Evolutionary conservation across 371 early-diverging fungal genomes (phyloP).

Genomic region (Batrachochytrium dendrobatidis): DNA sequence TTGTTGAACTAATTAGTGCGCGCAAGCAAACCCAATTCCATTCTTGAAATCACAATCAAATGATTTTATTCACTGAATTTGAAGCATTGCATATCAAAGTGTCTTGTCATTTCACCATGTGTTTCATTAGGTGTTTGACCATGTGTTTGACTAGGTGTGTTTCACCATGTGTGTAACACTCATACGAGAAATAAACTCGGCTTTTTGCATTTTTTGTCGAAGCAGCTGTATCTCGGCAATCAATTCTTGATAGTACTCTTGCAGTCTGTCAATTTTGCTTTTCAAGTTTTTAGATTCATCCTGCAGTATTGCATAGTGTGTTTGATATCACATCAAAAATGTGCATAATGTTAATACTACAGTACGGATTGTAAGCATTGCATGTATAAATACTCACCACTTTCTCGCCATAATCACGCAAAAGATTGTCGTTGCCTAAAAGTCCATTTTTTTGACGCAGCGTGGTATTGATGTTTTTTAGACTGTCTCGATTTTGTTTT

Average conservation of each 20-base stretch:
- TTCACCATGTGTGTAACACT: no score
- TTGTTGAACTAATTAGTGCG: no score
- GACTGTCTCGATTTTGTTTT: constrained; percentile 33
- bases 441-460: constrained; percentile 41
- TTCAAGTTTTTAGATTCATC: constrained; percentile 25
- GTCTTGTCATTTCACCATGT: no score
- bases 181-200: constrained; percentile 10
- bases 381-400: constrained; percentile 29
- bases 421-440: constrained; percentile 36
- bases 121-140: no score
- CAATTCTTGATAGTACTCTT: constrained; percentile 21
- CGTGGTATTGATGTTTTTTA: constrained; percentile 24
- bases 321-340: not conserved
- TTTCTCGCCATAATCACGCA: constrained; percentile 43
- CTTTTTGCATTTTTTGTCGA: constrained; percentile 28
- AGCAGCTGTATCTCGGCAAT: constrained; percentile 23
- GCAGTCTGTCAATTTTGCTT: constrained; percentile 20
- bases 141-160: no score
- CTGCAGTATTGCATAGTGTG: constrained; percentile 13
- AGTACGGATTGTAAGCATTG: not conserved
- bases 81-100: no score
- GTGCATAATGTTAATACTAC: not conserved
- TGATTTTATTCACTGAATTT: no score
- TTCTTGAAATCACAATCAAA: no score
- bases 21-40: no score